Evolutionary conservation across 331 rosid genomes (phyloP), one percentile per base, ranked within the genome.

Genomic region (Malus hybrid): DNA sequence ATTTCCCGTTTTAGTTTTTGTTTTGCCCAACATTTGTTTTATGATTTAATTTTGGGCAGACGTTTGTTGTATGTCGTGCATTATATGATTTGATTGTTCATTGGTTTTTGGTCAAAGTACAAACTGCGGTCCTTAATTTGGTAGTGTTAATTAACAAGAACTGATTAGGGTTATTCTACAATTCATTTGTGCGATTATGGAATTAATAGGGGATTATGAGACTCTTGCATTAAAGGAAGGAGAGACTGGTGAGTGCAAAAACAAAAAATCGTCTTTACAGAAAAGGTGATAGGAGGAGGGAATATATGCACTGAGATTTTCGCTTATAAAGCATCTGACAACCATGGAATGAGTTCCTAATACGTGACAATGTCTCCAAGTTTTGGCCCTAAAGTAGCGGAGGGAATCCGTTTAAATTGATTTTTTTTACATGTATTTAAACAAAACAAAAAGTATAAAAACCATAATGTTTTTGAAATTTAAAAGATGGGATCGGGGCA

Each of bases 271-370:
- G 70, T 69, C 82, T 83, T 88, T 86, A 84, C 79, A 78, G 84
- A 85, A 85, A 91, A 89, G 90, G 86, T 82, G 87, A 80, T 82
- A 4, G 30, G 64, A 72, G 79, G 77, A 75, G 77, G 88, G 97
- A 92, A 92, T 92, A 88, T 89, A 92, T 89, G 87, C 89, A 85
- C 67, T 20, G 74, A 84, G 82, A 83, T 83, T 77, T 81, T 84
- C 67, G 70, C 39, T 79, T 77, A 65, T 82, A 84, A 88, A 84
- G 97, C 86, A 84, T 71, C 77, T 85, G 86, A 80, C 88, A 83
- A 73, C 66, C 70, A 29, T 53, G 22, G 80, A 84, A 87, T 84
- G 86, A 81, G 86, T 84, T 86, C 84, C 84, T 86, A 62, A 34
- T 63, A 39, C 76, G 78, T 79, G 83, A 70, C 68, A 46, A 48